Percentiles rank a stretch among this genome's conserved stretches.
These are phyloP conservation scores for Pulveroboletus sp. DNA, from an alignment of 768 basidiomycete species.

Conservation along the genomic window DNA sequence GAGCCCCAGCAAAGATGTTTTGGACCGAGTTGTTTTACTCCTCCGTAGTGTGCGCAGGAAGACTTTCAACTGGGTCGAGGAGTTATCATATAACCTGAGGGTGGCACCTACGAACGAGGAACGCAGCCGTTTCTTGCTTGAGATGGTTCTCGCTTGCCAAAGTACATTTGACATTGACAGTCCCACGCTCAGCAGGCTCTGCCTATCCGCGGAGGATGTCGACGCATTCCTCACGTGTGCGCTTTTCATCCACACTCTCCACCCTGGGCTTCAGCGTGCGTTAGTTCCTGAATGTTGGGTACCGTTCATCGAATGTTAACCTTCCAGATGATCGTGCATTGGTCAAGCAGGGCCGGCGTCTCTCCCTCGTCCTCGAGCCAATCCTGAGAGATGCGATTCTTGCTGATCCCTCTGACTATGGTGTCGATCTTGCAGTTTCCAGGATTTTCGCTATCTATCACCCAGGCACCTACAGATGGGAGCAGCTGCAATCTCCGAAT, in stretches of 20 bases:
- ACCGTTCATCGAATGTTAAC: neutral
- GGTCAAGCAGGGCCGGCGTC: conserved; percentile 22
- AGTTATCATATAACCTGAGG: conserved; percentile 24
- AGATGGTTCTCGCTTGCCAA: conserved; percentile 37
- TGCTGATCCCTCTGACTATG: neutral
- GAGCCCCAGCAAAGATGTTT: conserved; percentile 7
- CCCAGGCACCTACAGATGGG: conserved; percentile 8
- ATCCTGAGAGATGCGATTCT: neutral
- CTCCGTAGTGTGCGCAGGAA: conserved; percentile 29
- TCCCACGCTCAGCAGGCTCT: neutral
- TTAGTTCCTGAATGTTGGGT: neutral
- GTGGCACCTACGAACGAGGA: neutral
- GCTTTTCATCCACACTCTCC: conserved; percentile 19
- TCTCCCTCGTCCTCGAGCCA: conserved; percentile 19
- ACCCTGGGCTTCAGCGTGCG: neutral
- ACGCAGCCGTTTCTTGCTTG: conserved; percentile 20
- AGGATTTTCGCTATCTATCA: conserved; percentile 8
- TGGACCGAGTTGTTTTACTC: conserved; percentile 15
- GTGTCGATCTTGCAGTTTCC: conserved; percentile 12
- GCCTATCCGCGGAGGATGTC: conserved; percentile 14
- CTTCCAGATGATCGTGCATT: conserved; percentile 3
- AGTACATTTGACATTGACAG: conserved; percentile 20
- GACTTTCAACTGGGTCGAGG: conserved; percentile 31
- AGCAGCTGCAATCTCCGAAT: neutral
- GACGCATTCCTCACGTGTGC: conserved; percentile 21